phyloP scores from a whole-genome alignment of 2,329 filamentous ascomycete species.

The Lachnellula occidentalis region DNA sequence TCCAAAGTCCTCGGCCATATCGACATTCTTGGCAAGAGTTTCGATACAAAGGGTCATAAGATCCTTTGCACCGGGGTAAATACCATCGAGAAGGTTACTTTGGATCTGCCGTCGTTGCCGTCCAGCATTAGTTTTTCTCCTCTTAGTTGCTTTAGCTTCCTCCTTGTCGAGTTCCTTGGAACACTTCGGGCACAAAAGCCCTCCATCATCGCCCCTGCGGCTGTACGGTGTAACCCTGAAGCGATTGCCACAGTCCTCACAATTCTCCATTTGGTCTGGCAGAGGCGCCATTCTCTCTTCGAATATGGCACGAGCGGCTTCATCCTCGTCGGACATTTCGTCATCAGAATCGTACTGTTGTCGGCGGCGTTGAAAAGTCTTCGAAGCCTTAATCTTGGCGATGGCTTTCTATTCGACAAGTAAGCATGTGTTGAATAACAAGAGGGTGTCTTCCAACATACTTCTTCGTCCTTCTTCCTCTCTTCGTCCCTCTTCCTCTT shows the following conservation, averaged over 20 bases:
- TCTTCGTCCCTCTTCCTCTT: slow-evolving; percentile 35
- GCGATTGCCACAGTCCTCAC: slow-evolving; percentile 75
- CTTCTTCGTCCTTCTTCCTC: slow-evolving; percentile 37
- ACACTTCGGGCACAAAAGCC: slow-evolving; percentile 78
- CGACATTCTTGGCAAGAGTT: slow-evolving; percentile 56
- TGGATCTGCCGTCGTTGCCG: slow-evolving; percentile 66
- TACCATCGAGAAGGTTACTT: slow-evolving; percentile 79
- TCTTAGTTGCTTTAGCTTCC: slow-evolving; percentile 52
- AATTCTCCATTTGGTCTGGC: slow-evolving; percentile 80
- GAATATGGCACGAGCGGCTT: slow-evolving; percentile 45
- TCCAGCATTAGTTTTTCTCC: slow-evolving; percentile 49
- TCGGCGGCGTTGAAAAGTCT: slow-evolving; percentile 49
- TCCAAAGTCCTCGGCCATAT: slow-evolving; percentile 57
- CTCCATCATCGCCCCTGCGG: slow-evolving; percentile 73
- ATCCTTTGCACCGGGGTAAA: slow-evolving; percentile 59
- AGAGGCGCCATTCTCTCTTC: slow-evolving; percentile 37
- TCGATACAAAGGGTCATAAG: slow-evolving; percentile 60
- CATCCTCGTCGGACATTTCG: slow-evolving; percentile 40
- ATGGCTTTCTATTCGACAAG: slow-evolving; percentile 40
- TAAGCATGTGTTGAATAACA: slow-evolving; percentile 2
- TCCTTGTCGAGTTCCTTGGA: slow-evolving; percentile 68
- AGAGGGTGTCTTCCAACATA: slow-evolving; percentile 21
- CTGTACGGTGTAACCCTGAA: slow-evolving; percentile 93
- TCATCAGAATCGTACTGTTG: slow-evolving; percentile 39
- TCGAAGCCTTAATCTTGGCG: slow-evolving; percentile 58